Base-by-base conservation (phyloP, 768 basidiomycete species). In the Fibroporia radiculosa region DNA sequence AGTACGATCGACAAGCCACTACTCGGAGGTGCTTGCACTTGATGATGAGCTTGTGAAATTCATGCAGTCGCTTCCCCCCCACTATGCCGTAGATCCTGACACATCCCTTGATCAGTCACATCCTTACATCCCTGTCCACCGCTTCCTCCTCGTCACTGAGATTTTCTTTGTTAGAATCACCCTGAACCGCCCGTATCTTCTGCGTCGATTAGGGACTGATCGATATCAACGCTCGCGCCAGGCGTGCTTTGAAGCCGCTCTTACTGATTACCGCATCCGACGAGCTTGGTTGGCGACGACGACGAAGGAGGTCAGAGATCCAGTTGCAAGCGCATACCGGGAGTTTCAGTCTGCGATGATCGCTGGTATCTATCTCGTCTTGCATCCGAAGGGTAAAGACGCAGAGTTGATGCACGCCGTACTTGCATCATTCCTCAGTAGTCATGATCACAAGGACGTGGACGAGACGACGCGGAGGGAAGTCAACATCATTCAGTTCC, bases 331-430 rank as follows among this genome's bases (percentile, higher is more conserved):
- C 50, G 84, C 84, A 6, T 91, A 90, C 57, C 72, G 88, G 45
- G 88, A 90, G 56, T 92, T 92, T 63, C 88, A 90, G 60, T 82
- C 85, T 7, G 84, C 86, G 8, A 88, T 93, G 87, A 84, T 92
- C 43, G 82, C 84, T 50, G 85, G 90, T 10, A 89, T 93, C 41
- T 89, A 89, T 58, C 75, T 91, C 40, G 79, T 87, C 40, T 67
- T 92, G 23, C 78, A 92, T 49, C 89, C 86, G 2, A 78, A 69
- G 28, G 88, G 87, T 3, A 68, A 72, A 50, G 73, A 86, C 54
- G 78, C 81, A 4, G 71, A 66, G 4, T 72, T 68, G 33, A 90
- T 93, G 87, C 84, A 85, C 55, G 68, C 74, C 31, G 86, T 93
- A 38, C 63, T 93, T 52, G 87, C 91, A 48, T 74, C 70, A 3